Base-by-base conservation (phyloP, 371 early-diverging fungal genomes). In the Furculomyces boomerangus region DNA sequence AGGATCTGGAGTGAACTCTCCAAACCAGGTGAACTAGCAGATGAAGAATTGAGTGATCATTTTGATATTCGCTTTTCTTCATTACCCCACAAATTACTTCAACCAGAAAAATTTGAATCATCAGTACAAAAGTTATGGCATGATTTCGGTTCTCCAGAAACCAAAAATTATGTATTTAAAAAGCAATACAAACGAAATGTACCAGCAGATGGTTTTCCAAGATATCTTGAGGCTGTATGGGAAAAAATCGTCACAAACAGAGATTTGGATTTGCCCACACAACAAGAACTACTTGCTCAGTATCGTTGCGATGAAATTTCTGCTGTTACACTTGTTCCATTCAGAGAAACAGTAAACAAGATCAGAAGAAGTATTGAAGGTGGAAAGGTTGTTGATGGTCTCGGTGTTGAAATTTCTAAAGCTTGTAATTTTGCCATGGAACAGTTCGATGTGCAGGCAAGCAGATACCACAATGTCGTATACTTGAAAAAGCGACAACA, bases 231-330 rank as follows among this genome's bases (percentile, higher is more conserved):
- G 49, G 72, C 81, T 44, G 88, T 98, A 52, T 98, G 98, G 98
- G 74, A 68, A 46, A 89, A 88, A 72, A 88, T 96, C 45, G 70
- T 86, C 56, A 77, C 83, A 59, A 93, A 92, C 74, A 85, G 86
- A 57, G 97, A 96, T 59, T 71, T 98, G 57, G 97, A 98, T 72
- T 68, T 98, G 44, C 98, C 98, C 2, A 94, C 95, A 1, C 97
- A 98, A 66, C 93, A 93, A 71, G 89, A 96, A 63, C 70, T 98
- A 44, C 72, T 98, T 55, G 96, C 97, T 27, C 95, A 96, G 72
- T 96, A 86, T 67, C 84, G 98, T 50, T 97, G 98, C 66, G 98
- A 97, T 58, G 98, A 97, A 65, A 94, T 97, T 56, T 80, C 87
- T n/a, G 78, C 75, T 49, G 75, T 70, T 18, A 86, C 82, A 0